phyloP scores from a whole-genome alignment of 805 yeast species.

The Cyberlindnera mississippiensis region DNA sequence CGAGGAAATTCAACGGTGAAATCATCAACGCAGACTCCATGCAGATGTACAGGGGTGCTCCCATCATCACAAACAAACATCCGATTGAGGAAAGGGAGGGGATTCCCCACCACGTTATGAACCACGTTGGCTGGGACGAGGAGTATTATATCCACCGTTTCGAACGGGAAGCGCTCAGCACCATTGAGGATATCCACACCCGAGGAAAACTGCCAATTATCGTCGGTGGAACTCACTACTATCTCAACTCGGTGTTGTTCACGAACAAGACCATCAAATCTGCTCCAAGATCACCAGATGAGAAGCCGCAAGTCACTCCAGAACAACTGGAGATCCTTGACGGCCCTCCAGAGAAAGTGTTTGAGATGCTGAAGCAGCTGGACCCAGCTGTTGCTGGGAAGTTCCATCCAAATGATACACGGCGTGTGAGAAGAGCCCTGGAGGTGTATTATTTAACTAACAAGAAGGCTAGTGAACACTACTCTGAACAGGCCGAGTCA shows the following conservation, averaged over 20 bases:
- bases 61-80: slow-evolving; percentile 87
- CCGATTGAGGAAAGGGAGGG: slow-evolving; percentile 75
- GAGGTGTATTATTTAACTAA: slow-evolving; percentile 74
- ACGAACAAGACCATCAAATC: slow-evolving; percentile 58
- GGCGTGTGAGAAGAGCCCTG: slow-evolving; percentile 75
- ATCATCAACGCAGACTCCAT: slow-evolving; percentile 94
- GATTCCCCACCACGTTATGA: slow-evolving; percentile 80
- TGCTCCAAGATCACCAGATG: slow-evolving; percentile 4
- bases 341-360: slow-evolving; percentile 49
- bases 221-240: slow-evolving; percentile 96
- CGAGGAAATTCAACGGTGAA: slow-evolving; percentile 76
- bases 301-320: slow-evolving; percentile 22
- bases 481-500: slow-evolving; percentile 50
- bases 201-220: slow-evolving; percentile 78
- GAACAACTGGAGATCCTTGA: slow-evolving; percentile 45
- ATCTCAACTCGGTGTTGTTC: slow-evolving; percentile 73
- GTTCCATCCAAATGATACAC: slow-evolving; percentile 86
- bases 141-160: slow-evolving; percentile 81
- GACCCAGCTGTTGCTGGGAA: slow-evolving; percentile 77
- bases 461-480: slow-evolving; percentile 64
- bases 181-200: slow-evolving; percentile 60
- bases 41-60: slow-evolving; percentile 81
- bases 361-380: slow-evolving; percentile 40
- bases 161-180: slow-evolving; percentile 58
- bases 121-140: slow-evolving; percentile 75